These are phyloP conservation scores for Actinomortierella wolfii DNA, from an alignment of 371 early-diverging fungal species.

Conservation along the genomic window DNA sequence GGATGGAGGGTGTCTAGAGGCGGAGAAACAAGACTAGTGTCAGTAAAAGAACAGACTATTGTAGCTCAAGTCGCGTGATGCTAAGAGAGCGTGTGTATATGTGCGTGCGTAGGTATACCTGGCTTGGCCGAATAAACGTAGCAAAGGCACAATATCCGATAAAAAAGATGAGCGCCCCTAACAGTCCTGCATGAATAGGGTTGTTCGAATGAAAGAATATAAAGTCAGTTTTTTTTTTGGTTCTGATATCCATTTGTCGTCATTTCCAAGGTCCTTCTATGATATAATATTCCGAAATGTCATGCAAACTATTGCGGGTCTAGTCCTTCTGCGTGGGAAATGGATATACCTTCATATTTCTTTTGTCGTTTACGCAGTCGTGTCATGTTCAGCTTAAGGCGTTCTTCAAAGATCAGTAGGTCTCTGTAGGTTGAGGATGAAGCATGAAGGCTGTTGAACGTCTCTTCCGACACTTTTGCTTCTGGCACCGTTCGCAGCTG, in stretches of 20 bases:
- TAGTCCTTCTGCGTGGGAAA: not conserved
- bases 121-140: slow-evolving; percentile 36
- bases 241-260: too few species aligned
- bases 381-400: slow-evolving; percentile 63
- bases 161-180: slow-evolving; percentile 22
- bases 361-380: slow-evolving; percentile 59
- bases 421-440: slow-evolving; percentile 62
- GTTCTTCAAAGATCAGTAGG: slow-evolving; percentile 71
- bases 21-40: not conserved
- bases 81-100: not conserved
- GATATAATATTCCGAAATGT: slow-evolving; percentile 19
- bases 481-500: slow-evolving; percentile 8
- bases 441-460: slow-evolving; percentile 37
- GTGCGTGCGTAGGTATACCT: too few species aligned
- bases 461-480: slow-evolving; percentile 32
- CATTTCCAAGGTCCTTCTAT: too few species aligned
- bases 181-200: too few species aligned
- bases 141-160: slow-evolving; percentile 40
- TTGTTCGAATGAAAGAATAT: too few species aligned
- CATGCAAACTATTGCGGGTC: not conserved
- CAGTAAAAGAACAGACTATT: too few species aligned
- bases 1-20: slow-evolving; percentile 32
- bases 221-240: too few species aligned
- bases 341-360: slow-evolving; percentile 64
- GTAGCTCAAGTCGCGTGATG: not conserved